phyloP scores from a whole-genome alignment of 805 yeast species.

The Torulaspora franciscae region DNA sequence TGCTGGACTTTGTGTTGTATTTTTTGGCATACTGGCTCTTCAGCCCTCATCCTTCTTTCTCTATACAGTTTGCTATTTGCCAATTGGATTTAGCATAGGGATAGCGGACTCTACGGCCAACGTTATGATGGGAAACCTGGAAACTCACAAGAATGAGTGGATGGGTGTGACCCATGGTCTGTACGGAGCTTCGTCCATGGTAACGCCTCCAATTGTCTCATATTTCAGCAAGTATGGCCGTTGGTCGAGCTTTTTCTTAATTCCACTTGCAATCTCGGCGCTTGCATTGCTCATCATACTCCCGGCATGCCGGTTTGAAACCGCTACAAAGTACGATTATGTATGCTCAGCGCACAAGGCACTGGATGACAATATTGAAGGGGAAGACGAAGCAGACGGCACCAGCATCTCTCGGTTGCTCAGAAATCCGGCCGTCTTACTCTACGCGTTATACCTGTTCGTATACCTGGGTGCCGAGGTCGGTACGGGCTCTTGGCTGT shows the following conservation, averaged over 20 bases:
- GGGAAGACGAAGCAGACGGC: slow-evolving; percentile 16
- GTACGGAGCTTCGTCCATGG: slow-evolving; percentile 69
- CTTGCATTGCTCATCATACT: slow-evolving; percentile 28
- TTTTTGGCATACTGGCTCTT: slow-evolving; percentile 19
- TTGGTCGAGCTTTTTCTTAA: slow-evolving; percentile 29
- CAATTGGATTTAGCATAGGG: slow-evolving; percentile 36
- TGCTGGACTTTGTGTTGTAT: slow-evolving; percentile 18
- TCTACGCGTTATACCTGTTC: slow-evolving; percentile 53
- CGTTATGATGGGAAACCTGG: slow-evolving; percentile 32
- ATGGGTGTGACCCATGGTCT: slow-evolving; percentile 62
- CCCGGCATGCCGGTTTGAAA: slow-evolving; percentile 46
- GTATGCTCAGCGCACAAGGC: slow-evolving; percentile 17
- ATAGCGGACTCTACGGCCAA: slow-evolving; percentile 34
- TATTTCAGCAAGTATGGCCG: slow-evolving; percentile 31
- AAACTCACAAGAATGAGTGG: slow-evolving; percentile 48
- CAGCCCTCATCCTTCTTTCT: slow-evolving; percentile 25
- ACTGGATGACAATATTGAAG: slow-evolving; percentile 18
- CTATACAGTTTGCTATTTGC: slow-evolving; percentile 28
- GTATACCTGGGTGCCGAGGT: slow-evolving; percentile 69
- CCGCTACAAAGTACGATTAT: slow-evolving; percentile 36
- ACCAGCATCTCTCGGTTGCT: slow-evolving; percentile 11
- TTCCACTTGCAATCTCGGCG: slow-evolving; percentile 40
- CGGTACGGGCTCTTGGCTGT: slow-evolving; percentile 65
- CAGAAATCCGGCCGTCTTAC: slow-evolving; percentile 36
- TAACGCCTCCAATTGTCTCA: slow-evolving; percentile 63